Base-by-base conservation (phyloP, 768 basidiomycete species). In the Phanerodontia chrysosporium region DNA sequence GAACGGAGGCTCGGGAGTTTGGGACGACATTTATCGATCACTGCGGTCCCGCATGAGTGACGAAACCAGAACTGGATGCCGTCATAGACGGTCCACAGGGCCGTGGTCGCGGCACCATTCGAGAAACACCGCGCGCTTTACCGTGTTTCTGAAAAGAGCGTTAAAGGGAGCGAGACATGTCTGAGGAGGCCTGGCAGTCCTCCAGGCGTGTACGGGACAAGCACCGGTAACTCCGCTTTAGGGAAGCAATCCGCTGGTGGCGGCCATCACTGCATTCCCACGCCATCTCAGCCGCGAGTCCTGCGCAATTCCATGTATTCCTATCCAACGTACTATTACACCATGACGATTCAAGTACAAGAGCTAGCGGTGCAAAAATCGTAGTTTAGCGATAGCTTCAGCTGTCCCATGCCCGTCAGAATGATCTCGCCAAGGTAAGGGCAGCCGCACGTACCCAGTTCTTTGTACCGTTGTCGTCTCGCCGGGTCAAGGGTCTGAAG, bases 391-490 rank as follows among this genome's bases (percentile, higher is more conserved):
- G 9, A 42, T 42, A 18, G 4, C 4, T 18, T 42, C 46, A 10
- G 46, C 46, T 48, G 24, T 42, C 4, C 10, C 46, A 48, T 22
- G 27, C 25, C 6, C 21, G 46, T 48, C 46, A 48, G 46, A 18
- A 42, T 42, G 39, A 18, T 18, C 18, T 7, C 32, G 32, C 32
- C 9, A 18, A 18, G 18, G 4, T 18, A 42, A 42, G 4, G 18
- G 39, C 39, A n/a, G 18, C 5, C 22, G 22, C 18, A 69, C 82
- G 67, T 58, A 83, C 88, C 76, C 51, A 91, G 72, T 32, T 88
- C 87, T 59, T 76, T 69, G 70, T 98, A 97, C 66, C 94, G 79
- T 55, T 74, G 75, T 57, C 73, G 76, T 58, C 95, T 78, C 63
- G 78, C 75, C 3, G 82, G 80, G 74, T 98, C 95, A 7, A 93